Evolutionary conservation across 176 grass and related monocot genomes (phyloP).

Genomic region (Cocos nucifera): DNA sequence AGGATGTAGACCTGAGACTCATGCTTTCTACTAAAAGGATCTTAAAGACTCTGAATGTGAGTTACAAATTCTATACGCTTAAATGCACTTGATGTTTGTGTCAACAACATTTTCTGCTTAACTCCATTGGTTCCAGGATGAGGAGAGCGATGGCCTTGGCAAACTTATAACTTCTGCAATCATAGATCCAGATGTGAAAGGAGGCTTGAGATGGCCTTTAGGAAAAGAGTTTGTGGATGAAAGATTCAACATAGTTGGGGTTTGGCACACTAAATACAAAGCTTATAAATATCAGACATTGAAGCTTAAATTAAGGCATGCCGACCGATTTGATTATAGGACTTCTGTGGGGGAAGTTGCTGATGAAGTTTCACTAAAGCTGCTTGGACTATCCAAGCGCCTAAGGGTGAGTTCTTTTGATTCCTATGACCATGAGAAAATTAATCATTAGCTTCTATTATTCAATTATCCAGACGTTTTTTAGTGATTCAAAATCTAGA

Average conservation of each 20-base stretch:
- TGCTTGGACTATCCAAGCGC: conserved; percentile 23
- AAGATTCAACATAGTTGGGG: conserved; percentile 35
- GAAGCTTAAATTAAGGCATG: conserved; percentile 42
- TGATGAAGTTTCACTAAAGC: conserved; percentile 52
- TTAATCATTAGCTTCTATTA: conserved; percentile 1
- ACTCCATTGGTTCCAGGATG: conserved; percentile 25
- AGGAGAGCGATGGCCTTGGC: conserved; percentile 35
- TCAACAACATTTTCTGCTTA: conserved; percentile 14
- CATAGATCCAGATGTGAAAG: conserved; percentile 59
- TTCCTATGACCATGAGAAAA: not conserved
- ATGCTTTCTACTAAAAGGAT: conserved; percentile 48
- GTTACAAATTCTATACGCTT: conserved; percentile 2
- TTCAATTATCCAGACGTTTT: conserved; percentile 4
- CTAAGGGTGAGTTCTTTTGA: conserved; percentile 44
- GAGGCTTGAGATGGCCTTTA: conserved; percentile 64
- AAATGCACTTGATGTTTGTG: not conserved
- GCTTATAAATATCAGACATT: conserved; percentile 35
- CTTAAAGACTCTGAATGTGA: conserved; percentile 51
- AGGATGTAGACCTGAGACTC: conserved; percentile 61
- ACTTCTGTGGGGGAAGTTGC: conserved; percentile 44
- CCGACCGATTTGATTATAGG: conserved; percentile 41
- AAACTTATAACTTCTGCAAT: conserved; percentile 45
- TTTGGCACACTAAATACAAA: conserved; percentile 42
- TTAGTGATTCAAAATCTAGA: not conserved
- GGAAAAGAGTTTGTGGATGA: conserved; percentile 44